Conservation (phyloP, 768 basidiomycete genomes). For the Ramaria rubella region DNA sequence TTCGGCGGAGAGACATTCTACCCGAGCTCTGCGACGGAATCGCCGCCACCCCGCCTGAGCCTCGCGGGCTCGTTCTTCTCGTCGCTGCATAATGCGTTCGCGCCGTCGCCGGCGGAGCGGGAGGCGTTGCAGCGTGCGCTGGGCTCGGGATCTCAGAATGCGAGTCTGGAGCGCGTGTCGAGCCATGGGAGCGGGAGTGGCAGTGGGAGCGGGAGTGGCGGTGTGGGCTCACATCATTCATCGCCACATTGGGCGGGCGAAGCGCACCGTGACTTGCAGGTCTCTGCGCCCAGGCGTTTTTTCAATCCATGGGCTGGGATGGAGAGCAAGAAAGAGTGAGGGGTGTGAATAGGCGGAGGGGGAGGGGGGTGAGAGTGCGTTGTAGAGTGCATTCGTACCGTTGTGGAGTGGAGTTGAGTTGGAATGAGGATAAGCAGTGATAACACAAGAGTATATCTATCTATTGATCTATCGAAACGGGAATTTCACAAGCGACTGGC, state of each 20-base stretch:
- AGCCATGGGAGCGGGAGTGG: background rate
- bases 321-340: background rate
- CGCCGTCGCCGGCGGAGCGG: slow-evolving; percentile 82
- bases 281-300: background rate
- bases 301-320: slow-evolving; percentile 2
- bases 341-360: background rate
- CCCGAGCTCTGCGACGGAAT: background rate
- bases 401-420: too few species aligned
- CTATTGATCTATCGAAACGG: background rate
- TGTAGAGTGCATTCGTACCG: background rate
- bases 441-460: background rate
- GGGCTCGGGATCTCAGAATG: slow-evolving; percentile 25
- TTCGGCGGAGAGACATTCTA: background rate
- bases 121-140: slow-evolving; percentile 77
- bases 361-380: background rate
- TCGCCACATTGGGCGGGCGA: background rate
- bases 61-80: slow-evolving; percentile 26
- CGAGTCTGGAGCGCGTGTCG: background rate
- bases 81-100: slow-evolving; percentile 59
- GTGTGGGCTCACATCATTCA: background rate
- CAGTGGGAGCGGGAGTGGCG: background rate
- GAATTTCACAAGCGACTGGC: background rate
- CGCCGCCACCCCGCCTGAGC: background rate
- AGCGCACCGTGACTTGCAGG: background rate
- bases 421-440: background rate